Conservation (phyloP, 2,329 filamentous ascomycete species). For the Fusarium subglutinans region DNA sequence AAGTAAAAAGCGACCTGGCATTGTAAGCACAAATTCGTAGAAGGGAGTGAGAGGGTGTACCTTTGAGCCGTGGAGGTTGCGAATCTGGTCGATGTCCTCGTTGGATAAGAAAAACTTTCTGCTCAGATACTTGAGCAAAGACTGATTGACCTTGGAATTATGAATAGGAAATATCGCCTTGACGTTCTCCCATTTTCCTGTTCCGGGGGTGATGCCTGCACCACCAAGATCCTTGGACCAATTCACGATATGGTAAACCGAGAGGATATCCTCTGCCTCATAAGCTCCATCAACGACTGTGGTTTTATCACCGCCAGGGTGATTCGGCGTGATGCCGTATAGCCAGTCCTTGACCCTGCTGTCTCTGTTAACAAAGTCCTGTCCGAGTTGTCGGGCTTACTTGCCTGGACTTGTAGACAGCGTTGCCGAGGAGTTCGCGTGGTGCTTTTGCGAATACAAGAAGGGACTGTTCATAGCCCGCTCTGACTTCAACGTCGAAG, state of each 20-base stretch:
- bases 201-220: slow-evolving; percentile 67
- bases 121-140: slow-evolving; percentile 66
- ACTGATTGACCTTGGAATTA: slow-evolving; percentile 64
- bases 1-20: slow-evolving; percentile 78
- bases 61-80: slow-evolving; percentile 71
- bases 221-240: slow-evolving; percentile 67
- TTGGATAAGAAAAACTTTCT: slow-evolving; percentile 59
- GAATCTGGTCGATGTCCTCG: slow-evolving; percentile 66
- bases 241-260: slow-evolving; percentile 73
- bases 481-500: slow-evolving; percentile 75
- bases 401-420: slow-evolving; percentile 74
- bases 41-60: slow-evolving; percentile 1
- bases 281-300: slow-evolving; percentile 59
- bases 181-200: slow-evolving; percentile 68
- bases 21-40: not conserved
- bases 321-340: slow-evolving; percentile 71
- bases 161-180: slow-evolving; percentile 71
- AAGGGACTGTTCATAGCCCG: slow-evolving; percentile 72
- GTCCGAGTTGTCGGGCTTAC: not conserved
- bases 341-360: slow-evolving; percentile 78
- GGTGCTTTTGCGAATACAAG: slow-evolving; percentile 74
- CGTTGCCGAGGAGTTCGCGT: slow-evolving; percentile 68
- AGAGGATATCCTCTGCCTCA: slow-evolving; percentile 75
- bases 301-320: slow-evolving; percentile 66
- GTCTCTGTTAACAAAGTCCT: not conserved